Evolutionary conservation across 345 rosid species (phyloP), one percentile per base, ranked within the genome.

Genomic region (Lepidium africanum): DNA sequence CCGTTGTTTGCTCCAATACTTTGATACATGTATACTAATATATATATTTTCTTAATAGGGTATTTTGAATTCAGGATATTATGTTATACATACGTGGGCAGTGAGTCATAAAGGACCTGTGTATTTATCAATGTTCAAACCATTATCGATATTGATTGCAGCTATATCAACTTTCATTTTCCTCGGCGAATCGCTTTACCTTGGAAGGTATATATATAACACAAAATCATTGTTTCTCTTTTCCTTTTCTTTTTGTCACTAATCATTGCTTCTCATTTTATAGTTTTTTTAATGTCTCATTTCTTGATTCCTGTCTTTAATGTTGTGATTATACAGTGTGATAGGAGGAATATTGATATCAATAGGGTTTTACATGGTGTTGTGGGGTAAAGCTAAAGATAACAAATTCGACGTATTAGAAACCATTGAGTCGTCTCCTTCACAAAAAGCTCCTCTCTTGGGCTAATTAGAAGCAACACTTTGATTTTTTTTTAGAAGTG

Each of bases 311-410:
- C 47, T 11, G 0, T 66, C 15, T 54, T 17, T 23, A n/a, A 9
- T 64, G 25, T 54, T 38, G 67, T 25, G 43, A 10, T 17, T 55
- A 40, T 54, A 62, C 86, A 88, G 96, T 59, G 67, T 88, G 9
- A 75, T 87, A 2, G 97, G 96, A 30, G 95, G 91, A 39, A 73
- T 79, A 5, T 60, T 84, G 27, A 85, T 92, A 74, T 77, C 96
- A 5, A 41, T 86, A 1, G 92, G 98, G 16, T 92, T 92, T 69
- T 89, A 89, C 56, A 82, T 82, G 6, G 89, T 89, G 6, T 81
- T 92, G 77, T 92, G 98, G 98, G 95, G 96, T 11, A 89, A 92
- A 74, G 58, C 80, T 10, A 89, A 84, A 59, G 92, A 92, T 72
- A 81, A 67, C 33, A 60, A 76, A 51, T 65, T 14, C 7, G 84